Conservation (phyloP, 108 stramenopile species). For the Tribonema minus region DNA sequence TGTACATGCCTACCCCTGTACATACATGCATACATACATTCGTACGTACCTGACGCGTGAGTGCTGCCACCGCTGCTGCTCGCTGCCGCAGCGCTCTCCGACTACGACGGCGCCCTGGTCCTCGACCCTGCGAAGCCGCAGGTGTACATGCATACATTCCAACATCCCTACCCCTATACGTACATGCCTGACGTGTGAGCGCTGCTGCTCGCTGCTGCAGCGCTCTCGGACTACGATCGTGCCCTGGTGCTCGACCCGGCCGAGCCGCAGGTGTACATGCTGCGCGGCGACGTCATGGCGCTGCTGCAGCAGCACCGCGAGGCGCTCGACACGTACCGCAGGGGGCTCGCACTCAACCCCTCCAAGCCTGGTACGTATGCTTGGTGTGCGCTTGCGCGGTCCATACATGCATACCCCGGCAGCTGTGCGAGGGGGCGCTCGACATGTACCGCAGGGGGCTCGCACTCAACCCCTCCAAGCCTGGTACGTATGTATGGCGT, state of each 20-base stretch:
- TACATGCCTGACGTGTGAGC: too few species aligned
- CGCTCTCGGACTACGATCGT: constrained; percentile 37
- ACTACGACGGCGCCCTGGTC: constrained; percentile 41
- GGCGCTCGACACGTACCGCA: constrained; percentile 29
- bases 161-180: too few species aligned
- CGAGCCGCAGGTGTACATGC: constrained; percentile 35
- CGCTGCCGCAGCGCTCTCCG: constrained; percentile 2
- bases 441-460: background rate
- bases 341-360: constrained; percentile 26
- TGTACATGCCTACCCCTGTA: too few species aligned
- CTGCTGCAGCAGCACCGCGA: constrained; percentile 24
- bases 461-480: background rate
- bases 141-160: too few species aligned
- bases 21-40: too few species aligned
- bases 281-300: constrained; percentile 18
- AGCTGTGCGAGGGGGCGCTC: too few species aligned
- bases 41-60: too few species aligned
- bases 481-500: background rate
- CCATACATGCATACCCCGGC: background rate
- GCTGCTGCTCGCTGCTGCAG: background rate
- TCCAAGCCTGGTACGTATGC: constrained; percentile 17
- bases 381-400: background rate
- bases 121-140: constrained; percentile 33
- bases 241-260: constrained; percentile 39
- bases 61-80: too few species aligned